Conservation (phyloP, 2,329 filamentous ascomycete species). For the Fusarium sp. region DNA sequence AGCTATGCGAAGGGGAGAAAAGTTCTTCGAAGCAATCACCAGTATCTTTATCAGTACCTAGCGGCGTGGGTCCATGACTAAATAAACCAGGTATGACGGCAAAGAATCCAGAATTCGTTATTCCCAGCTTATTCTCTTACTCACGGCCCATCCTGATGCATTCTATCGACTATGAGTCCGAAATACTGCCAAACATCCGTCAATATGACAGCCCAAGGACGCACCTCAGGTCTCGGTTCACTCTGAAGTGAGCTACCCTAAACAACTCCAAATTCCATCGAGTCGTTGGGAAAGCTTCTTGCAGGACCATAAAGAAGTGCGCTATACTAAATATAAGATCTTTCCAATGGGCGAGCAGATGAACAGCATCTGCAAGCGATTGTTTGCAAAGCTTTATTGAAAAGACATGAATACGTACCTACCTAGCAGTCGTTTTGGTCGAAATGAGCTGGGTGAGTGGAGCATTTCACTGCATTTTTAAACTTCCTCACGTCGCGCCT, state of each 20-base stretch:
- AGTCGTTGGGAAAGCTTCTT: neutral
- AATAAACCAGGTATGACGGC: neutral
- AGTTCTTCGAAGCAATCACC: constrained; percentile 1
- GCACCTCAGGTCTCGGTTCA: neutral
- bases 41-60: constrained; percentile 18
- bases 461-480: neutral
- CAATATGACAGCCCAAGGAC: neutral
- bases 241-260: neutral
- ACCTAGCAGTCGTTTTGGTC: too few species aligned
- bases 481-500: too few species aligned
- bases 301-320: neutral
- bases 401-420: neutral
- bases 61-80: constrained; percentile 27
- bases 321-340: neutral
- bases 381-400: neutral
- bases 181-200: neutral
- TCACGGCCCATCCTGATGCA: neutral
- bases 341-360: neutral
- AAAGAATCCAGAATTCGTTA: neutral
- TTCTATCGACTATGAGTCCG: neutral
- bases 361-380: neutral
- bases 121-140: neutral
- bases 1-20: neutral
- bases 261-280: neutral
- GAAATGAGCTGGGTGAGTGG: too few species aligned